A percentile compares a stretch with the other conserved stretches of the same genome.
Evolutionary conservation across 176 grass and related monocot species (phyloP).

Genomic region (Cenchrus fungigraminus): DNA sequence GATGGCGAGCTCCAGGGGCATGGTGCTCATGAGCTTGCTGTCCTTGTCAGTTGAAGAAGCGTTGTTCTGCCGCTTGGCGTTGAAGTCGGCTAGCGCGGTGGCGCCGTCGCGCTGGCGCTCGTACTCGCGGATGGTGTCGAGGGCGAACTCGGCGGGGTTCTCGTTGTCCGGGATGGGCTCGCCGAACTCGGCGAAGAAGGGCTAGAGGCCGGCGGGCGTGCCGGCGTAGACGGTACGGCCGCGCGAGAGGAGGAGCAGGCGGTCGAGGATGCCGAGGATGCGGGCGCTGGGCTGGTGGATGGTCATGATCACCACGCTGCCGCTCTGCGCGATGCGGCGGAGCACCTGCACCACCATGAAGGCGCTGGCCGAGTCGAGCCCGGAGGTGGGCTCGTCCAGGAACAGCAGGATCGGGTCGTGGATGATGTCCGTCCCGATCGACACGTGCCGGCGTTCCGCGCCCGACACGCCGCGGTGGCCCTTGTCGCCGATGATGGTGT

Average conservation of each 20-base stretch:
- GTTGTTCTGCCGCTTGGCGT: slow-evolving; percentile 51
- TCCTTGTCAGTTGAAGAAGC: background rate
- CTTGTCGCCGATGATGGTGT: slow-evolving; percentile 93
- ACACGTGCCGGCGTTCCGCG: slow-evolving; percentile 68
- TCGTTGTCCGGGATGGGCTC: slow-evolving; percentile 71
- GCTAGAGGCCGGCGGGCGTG: slow-evolving; percentile 43
- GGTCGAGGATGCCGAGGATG: slow-evolving; percentile 70
- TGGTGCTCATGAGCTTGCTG: background rate
- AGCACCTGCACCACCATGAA: slow-evolving; percentile 97
- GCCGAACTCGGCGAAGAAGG: slow-evolving; percentile 68
- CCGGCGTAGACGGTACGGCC: slow-evolving; percentile 72
- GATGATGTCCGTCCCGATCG: slow-evolving; percentile 84
- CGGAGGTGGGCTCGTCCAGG: slow-evolving; percentile 90
- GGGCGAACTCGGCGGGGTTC: slow-evolving; percentile 87
- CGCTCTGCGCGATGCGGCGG: slow-evolving; percentile 68
- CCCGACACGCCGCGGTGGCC: slow-evolving; percentile 82
- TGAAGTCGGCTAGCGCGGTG: slow-evolving; percentile 64
- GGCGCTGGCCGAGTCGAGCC: slow-evolving; percentile 75
- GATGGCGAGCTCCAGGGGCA: slow-evolving; percentile 65
- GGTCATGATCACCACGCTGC: slow-evolving; percentile 83
- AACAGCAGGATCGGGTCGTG: slow-evolving; percentile 88
- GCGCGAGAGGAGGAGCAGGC: slow-evolving; percentile 65
- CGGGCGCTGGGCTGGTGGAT: slow-evolving; percentile 88
- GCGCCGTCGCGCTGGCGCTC: slow-evolving; percentile 58
- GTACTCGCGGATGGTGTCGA: slow-evolving; percentile 78